Base-by-base conservation (phyloP, 148 eudicot species). In the Suaeda aralocaspica region DNA sequence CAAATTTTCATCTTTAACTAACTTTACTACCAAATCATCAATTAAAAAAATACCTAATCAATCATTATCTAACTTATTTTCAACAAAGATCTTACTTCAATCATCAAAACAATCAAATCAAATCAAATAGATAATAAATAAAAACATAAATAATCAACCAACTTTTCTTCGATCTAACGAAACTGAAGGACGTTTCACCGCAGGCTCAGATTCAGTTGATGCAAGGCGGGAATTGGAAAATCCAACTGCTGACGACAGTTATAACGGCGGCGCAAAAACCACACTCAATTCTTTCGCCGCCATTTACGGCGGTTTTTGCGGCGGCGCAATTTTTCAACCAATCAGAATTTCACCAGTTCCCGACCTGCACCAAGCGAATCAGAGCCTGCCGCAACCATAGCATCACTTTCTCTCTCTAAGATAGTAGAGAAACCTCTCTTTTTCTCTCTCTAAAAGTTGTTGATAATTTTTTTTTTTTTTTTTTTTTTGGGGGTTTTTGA, bases 291-390 rank as follows among this genome's bases (percentile, higher is more conserved):
- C 5, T 31, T 25, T 36, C 73, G 58, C 51, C 30, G 29, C 51
- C 30, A 15, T 16, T 25, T 18, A 55, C 39, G 61, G 41, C 26
- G 69, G 61, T 33, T 30, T 30, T 45, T 22, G 34, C 61, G 4
- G 21, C 30, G 67, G 67, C 49, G 67, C 49, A 39, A 41, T 3
- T 18, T 18, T 33, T 2, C 15, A n/a, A n/a, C 11, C 26, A 21
- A 57, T 2, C 28, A 16, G 28, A 30, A 21, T 2, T 12, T 16
- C 3, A 52, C 56, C 82, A 76, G 88, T 83, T 91, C 97, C 97
- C 97, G 97, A 92, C 91, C 97, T 92, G 97, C 97, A 92, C 97
- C 97, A 92, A 92, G 97, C 97, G 97, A 92, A 83, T 85, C 70
- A 79, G 97, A 92, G 84, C 64, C 83, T 84, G 65, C 85, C 83